These are phyloP conservation scores for Pyrenopolyporus hunteri DNA, from an alignment of 495 filamentous ascomycete genomes.

Conservation along the genomic window DNA sequence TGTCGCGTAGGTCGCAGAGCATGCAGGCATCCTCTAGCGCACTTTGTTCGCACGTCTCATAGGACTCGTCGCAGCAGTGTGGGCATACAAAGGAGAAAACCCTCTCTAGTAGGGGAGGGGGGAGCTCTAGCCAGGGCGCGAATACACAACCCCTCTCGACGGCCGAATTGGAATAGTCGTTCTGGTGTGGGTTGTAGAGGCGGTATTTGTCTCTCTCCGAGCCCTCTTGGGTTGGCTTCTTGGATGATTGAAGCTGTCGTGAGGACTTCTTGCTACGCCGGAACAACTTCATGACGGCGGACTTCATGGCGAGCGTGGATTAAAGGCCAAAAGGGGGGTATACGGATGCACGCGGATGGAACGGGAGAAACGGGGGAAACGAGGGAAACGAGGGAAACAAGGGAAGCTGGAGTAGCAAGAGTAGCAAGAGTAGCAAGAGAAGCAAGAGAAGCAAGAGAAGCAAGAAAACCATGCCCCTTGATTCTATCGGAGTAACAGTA, in stretches of 20 bases:
- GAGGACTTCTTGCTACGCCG: slow-evolving; percentile 44
- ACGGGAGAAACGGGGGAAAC: too few species aligned
- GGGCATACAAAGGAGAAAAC: slow-evolving; percentile 87
- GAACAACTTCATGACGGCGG: slow-evolving; percentile 51
- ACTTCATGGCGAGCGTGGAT: slow-evolving; percentile 31
- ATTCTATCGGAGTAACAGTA: not conserved
- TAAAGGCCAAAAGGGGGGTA: too few species aligned
- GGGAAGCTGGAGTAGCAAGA: too few species aligned
- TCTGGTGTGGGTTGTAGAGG: slow-evolving; percentile 31
- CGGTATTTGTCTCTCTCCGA: slow-evolving; percentile 38
- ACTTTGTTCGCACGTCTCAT: slow-evolving; percentile 81
- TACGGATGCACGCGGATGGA: not conserved
- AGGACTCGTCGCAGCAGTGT: slow-evolving; percentile 76
- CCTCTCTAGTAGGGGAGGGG: slow-evolving; percentile 65
- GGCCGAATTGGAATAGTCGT: slow-evolving; percentile 21
- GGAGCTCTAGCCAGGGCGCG: slow-evolving; percentile 56
- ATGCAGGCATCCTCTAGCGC: slow-evolving; percentile 85
- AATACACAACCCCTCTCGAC: slow-evolving; percentile 31
- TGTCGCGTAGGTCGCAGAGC: slow-evolving; percentile 93
- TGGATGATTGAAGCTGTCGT: slow-evolving; percentile 30
- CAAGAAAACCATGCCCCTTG: not conserved
- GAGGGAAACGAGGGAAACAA: too few species aligned
- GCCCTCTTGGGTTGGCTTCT: slow-evolving; percentile 24
- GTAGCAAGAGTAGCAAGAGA: too few species aligned
- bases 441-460: too few species aligned